Percentiles rank a stretch among this genome's conserved stretches.
These are phyloP conservation scores for Themeda triandra DNA, from an alignment of 176 grass and related monocot genomes.

Conservation along the genomic window DNA sequence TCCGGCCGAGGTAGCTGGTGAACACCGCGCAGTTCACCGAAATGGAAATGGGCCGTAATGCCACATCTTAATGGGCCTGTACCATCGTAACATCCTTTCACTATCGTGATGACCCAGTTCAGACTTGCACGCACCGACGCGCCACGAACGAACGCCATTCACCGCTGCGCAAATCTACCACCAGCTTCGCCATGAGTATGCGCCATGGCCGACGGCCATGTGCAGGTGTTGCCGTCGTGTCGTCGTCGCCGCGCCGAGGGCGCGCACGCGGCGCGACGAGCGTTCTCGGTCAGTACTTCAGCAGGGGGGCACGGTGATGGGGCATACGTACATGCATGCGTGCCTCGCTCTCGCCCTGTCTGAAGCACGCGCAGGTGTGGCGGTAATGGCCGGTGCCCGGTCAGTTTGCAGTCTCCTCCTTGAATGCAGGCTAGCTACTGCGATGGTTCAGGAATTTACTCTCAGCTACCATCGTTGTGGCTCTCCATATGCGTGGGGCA, in stretches of 20 bases:
- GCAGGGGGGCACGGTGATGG: not conserved
- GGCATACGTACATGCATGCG: not conserved
- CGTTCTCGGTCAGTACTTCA: not conserved
- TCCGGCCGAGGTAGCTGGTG: not conserved
- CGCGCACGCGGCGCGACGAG: slow-evolving; percentile 3
- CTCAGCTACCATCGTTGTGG: slow-evolving; percentile 17
- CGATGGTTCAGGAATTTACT: slow-evolving; percentile 5
- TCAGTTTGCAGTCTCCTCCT: not conserved
- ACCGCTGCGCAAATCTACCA: not conserved
- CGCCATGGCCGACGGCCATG: not conserved
- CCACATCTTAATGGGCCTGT: not conserved
- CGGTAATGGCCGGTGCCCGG: not conserved
- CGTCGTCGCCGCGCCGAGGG: slow-evolving; percentile 2
- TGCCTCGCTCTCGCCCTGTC: slow-evolving; percentile 7
- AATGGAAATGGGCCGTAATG: slow-evolving; percentile 3
- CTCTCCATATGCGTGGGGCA: not conserved
- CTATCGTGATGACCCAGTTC: not conserved
- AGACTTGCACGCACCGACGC: not conserved
- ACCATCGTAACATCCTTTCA: not conserved
- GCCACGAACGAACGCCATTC: not conserved
- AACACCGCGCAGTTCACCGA: not conserved
- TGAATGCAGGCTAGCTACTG: not conserved
- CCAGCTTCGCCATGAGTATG: not conserved
- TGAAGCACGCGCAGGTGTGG: not conserved
- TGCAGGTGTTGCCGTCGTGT: not conserved